These are phyloP conservation scores for Leishmania amazonensis DNA, from an alignment of 208 protist genomes.

Conservation along the genomic window DNA sequence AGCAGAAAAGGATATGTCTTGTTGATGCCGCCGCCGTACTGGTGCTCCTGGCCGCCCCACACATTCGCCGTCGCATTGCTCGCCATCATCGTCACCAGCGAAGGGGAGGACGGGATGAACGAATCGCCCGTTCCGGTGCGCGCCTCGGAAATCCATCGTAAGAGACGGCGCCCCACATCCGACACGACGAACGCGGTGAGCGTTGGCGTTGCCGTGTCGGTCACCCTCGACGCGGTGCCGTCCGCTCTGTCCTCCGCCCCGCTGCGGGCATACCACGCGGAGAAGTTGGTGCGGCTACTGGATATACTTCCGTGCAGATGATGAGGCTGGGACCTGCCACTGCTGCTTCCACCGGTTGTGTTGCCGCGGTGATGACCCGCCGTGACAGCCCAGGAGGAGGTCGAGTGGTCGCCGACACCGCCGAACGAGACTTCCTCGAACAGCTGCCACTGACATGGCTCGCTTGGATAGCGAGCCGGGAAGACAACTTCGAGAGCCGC, in stretches of 20 bases:
- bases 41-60: not conserved
- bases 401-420: constrained; percentile 21
- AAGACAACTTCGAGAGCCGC: constrained; percentile 46
- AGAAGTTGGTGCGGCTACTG: not conserved
- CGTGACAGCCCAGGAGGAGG: constrained; percentile 31
- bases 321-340: not conserved
- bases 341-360: not conserved
- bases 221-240: not conserved
- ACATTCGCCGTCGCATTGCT: not conserved
- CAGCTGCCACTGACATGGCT: constrained; percentile 52
- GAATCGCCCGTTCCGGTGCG: not conserved
- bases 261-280: not conserved
- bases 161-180: constrained; percentile 13
- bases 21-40: not conserved
- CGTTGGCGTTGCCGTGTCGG: not conserved
- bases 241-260: not conserved
- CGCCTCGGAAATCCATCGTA: constrained; percentile 24
- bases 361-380: constrained; percentile 2
- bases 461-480: constrained; percentile 39
- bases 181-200: constrained; percentile 27
- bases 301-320: not conserved
- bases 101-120: not conserved
- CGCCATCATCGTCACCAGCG: not conserved
- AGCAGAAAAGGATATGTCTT: constrained; percentile 20
- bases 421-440: constrained; percentile 24